A percentile compares a stretch with the other conserved stretches of the same genome.
phyloP scores from a whole-genome alignment of 176 grass and related monocot species.

The Musa beccarii region DNA sequence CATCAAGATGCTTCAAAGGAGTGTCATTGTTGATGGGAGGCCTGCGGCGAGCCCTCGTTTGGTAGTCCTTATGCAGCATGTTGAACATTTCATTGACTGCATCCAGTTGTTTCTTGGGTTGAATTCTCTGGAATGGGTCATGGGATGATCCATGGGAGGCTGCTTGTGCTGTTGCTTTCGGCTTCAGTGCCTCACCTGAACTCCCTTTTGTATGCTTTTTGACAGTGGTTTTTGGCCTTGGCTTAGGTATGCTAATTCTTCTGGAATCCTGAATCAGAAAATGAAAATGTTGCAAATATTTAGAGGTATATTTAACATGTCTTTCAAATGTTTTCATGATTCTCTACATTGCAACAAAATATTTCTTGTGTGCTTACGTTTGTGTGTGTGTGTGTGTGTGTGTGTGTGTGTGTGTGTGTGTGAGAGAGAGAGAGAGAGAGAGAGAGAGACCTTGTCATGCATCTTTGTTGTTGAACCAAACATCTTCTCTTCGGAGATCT shows the following conservation, averaged over 20 bases:
- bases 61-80: constrained; percentile 14
- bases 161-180: no score
- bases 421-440: neutral
- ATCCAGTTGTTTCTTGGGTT: neutral
- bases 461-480: neutral
- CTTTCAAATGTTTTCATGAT: no score
- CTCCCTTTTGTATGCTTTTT: neutral
- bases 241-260: neutral
- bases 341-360: neutral
- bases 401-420: no score
- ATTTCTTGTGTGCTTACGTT: neutral
- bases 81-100: constrained; percentile 13
- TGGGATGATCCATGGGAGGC: neutral
- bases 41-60: neutral
- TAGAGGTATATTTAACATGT: no score
- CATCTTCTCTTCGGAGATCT: neutral
- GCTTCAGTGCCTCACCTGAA: neutral
- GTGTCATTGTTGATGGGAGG: constrained; percentile 15
- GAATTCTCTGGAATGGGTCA: neutral
- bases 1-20: neutral
- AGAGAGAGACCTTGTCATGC: constrained; percentile 1
- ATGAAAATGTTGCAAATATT: neutral
- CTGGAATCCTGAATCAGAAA: neutral
- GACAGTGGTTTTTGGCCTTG: neutral
- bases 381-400: neutral